Evolutionary conservation across 768 basidiomycete species (phyloP).

Genomic region (Leccinellum luteum): DNA sequence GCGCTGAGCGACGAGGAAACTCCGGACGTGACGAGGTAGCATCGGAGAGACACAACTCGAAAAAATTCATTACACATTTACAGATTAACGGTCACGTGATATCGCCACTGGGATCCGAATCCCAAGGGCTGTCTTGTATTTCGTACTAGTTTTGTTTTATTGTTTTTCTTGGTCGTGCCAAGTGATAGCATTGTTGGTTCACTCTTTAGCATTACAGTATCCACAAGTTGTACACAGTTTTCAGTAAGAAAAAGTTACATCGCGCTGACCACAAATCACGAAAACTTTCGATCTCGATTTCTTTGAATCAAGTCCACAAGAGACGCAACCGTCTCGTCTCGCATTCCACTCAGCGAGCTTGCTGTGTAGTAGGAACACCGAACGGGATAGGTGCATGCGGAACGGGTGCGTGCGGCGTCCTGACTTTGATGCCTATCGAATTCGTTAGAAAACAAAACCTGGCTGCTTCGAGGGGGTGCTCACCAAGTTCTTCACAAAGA

Average conservation of each 20-base stretch:
- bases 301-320: too few relatives aligned
- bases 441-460: conserved; percentile 5
- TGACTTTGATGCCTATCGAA: conserved; percentile 55
- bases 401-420: conserved; percentile 62
- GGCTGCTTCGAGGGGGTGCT: conserved; percentile 9
- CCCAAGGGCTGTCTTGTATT: too few relatives aligned
- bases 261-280: not conserved
- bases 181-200: too few relatives aligned
- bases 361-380: conserved; percentile 49
- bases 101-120: too few relatives aligned
- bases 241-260: too few relatives aligned
- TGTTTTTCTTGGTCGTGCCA: too few relatives aligned
- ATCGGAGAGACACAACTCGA: conserved; percentile 23
- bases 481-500: conserved; percentile 62
- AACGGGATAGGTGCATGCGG: conserved; percentile 62
- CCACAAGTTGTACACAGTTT: too few relatives aligned
- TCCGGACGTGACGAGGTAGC: conserved; percentile 49
- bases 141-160: too few relatives aligned
- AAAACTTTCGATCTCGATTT: not conserved
- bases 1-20: conserved; percentile 32
- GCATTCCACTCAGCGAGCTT: conserved; percentile 6
- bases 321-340: too few relatives aligned
- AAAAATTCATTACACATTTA: conserved; percentile 10
- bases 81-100: conserved; percentile 10
- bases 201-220: too few relatives aligned